Evolutionary conservation across 2,329 filamentous ascomycete genomes (phyloP).

Genomic region (Tolypocladium guangdongense): DNA sequence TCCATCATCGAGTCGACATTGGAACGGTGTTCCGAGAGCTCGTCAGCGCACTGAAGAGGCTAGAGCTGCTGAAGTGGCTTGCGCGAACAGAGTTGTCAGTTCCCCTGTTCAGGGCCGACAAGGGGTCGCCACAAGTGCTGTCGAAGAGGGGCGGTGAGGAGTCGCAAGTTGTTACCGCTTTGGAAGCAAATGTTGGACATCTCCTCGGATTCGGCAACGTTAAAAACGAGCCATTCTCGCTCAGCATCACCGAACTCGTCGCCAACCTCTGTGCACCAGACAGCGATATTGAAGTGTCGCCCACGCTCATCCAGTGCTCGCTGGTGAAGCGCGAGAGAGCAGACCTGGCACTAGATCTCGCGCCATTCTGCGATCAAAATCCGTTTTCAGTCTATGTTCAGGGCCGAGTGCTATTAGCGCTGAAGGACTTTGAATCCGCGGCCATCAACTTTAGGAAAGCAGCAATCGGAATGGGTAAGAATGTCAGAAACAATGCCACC

Average conservation of each 20-base stretch:
- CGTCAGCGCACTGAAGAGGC: constrained; percentile 57
- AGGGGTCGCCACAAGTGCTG: constrained; percentile 17
- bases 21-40: constrained; percentile 59
- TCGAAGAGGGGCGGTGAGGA: constrained; percentile 34
- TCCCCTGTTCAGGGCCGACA: constrained; percentile 29
- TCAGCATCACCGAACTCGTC: constrained; percentile 55
- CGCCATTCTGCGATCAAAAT: constrained; percentile 43
- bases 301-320: constrained; percentile 50
- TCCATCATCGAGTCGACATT: constrained; percentile 51
- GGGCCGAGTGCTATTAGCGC: constrained; percentile 64
- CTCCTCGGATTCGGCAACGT: constrained; percentile 50
- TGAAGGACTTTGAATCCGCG: constrained; percentile 63
- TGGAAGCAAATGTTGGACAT: constrained; percentile 50
- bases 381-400: constrained; percentile 71
- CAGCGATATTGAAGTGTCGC: constrained; percentile 54
- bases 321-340: constrained; percentile 48
- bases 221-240: constrained; percentile 38
- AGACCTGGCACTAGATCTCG: constrained; percentile 48
- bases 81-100: constrained; percentile 46
- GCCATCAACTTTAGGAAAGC: constrained; percentile 71
- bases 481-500: not conserved
- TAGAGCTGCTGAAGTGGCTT: constrained; percentile 65
- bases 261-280: constrained; percentile 53
- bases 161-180: constrained; percentile 39
- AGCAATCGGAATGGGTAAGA: constrained; percentile 69